Evolutionary conservation across 2,329 filamentous ascomycete species (phyloP).

Genomic region (Cadophora malorum): DNA sequence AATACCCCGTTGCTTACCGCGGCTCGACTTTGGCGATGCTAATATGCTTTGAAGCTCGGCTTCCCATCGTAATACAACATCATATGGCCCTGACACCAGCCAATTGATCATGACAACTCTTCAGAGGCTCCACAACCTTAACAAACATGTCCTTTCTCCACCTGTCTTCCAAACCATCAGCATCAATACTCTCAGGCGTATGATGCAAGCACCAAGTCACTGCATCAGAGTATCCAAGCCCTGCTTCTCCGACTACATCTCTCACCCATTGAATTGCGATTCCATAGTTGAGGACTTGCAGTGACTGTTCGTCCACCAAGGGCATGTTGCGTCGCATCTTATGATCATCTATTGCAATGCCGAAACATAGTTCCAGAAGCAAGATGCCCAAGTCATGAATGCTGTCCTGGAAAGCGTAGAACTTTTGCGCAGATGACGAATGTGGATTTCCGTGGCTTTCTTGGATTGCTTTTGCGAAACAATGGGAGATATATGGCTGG

Average conservation of each 20-base stretch:
- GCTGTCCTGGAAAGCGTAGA: constrained; percentile 26
- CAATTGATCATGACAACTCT: too few species aligned
- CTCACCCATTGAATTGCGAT: constrained; percentile 24
- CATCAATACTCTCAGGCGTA: constrained; percentile 16
- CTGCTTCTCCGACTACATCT: constrained; percentile 28
- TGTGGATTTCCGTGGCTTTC: background rate
- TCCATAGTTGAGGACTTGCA: constrained; percentile 20
- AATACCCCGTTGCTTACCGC: too few species aligned
- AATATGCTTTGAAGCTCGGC: too few species aligned
- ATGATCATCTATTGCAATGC: constrained; percentile 27
- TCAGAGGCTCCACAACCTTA: too few species aligned
- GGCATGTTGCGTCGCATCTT: constrained; percentile 8
- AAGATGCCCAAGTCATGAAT: constrained; percentile 30
- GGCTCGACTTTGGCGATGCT: too few species aligned
- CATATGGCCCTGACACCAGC: too few species aligned
- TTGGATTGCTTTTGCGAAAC: constrained; percentile 14
- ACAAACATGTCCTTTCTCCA: too few species aligned
- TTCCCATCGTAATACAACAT: too few species aligned
- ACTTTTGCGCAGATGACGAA: background rate
- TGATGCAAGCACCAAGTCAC: constrained; percentile 30
- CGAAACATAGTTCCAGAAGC: constrained; percentile 33
- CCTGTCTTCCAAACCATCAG: too few species aligned
- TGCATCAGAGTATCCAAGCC: constrained; percentile 27
- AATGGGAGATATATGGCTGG: constrained; percentile 32
- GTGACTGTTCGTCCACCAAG: constrained; percentile 1